Conservation (phyloP, 495 filamentous ascomycete species). For the Ramalina intermedia region DNA sequence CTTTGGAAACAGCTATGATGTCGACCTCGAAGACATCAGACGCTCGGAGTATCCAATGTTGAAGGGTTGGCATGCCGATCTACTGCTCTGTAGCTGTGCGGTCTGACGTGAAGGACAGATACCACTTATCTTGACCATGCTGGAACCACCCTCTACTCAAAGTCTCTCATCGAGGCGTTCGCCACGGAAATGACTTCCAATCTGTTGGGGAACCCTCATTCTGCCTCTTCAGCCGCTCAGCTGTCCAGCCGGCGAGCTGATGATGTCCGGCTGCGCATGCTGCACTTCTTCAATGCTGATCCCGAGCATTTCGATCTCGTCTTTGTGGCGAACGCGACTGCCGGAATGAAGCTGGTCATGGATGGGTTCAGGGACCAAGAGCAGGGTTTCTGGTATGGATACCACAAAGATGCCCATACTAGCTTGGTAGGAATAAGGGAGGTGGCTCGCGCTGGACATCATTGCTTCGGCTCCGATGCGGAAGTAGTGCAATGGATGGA, state of each 20-base stretch:
- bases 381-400: constrained; percentile 64
- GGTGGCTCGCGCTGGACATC: constrained; percentile 39
- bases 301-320: constrained; percentile 75
- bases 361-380: constrained; percentile 54
- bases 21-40: constrained; percentile 52
- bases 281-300: constrained; percentile 73
- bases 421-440: constrained; percentile 77
- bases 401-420: constrained; percentile 77
- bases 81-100: constrained; percentile 1
- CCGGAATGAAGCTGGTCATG: constrained; percentile 71
- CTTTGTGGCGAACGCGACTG: constrained; percentile 87
- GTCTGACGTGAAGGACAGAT: constrained; percentile 31
- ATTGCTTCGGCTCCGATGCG: constrained; percentile 50
- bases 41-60: constrained; percentile 70
- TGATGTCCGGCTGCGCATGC: constrained; percentile 53
- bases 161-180: constrained; percentile 68
- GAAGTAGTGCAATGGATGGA: constrained; percentile 58
- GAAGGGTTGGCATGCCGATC: constrained; percentile 37
- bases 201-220: constrained; percentile 87
- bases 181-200: constrained; percentile 58
- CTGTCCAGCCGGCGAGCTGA: constrained; percentile 60
- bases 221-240: constrained; percentile 68
- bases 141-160: constrained; percentile 68
- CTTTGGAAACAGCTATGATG: constrained; percentile 36
- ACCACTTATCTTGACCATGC: constrained; percentile 87